These are phyloP conservation scores for Agroathelia rolfsii DNA, from an alignment of 1,284 basidiomycete species.

Conservation along the genomic window DNA sequence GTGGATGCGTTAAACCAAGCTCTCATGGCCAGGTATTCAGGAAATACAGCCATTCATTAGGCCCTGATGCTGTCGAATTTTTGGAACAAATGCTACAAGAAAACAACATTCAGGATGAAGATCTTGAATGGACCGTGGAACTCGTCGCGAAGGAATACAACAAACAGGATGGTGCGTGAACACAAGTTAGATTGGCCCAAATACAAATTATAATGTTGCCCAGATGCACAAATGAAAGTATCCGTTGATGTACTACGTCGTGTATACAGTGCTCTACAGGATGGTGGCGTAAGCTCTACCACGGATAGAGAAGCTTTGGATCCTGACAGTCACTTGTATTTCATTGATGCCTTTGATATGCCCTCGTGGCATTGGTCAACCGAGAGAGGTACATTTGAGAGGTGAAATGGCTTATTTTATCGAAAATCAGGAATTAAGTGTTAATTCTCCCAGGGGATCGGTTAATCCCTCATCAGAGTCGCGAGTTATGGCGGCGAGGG, in stretches of 20 bases:
- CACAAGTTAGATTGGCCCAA: slow-evolving; percentile 7
- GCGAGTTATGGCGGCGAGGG: slow-evolving; percentile 65
- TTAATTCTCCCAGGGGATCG: too few species aligned
- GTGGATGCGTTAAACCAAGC: neutral
- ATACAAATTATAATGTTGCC: too few species aligned
- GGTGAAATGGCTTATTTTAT: slow-evolving; percentile 43
- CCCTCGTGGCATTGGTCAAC: slow-evolving; percentile 84
- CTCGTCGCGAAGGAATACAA: slow-evolving; percentile 84
- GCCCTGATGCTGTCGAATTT: slow-evolving; percentile 62
- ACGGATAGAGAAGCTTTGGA: slow-evolving; percentile 60
- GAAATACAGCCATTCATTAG: slow-evolving; percentile 76
- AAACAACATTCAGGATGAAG: slow-evolving; percentile 60
- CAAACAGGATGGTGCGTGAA: slow-evolving; percentile 72
- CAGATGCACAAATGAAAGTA: slow-evolving; percentile 76
- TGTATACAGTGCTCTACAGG: slow-evolving; percentile 77
- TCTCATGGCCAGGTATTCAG: slow-evolving; percentile 72
- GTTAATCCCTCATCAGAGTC: slow-evolving; percentile 73
- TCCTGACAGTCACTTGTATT: slow-evolving; percentile 74
- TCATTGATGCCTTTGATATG: slow-evolving; percentile 92
- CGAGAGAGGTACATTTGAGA: slow-evolving; percentile 78
- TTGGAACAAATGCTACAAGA: slow-evolving; percentile 58
- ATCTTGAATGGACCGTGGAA: slow-evolving; percentile 74
- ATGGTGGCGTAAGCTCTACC: slow-evolving; percentile 51
- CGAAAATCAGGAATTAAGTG: too few species aligned
- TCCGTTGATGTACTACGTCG: slow-evolving; percentile 61